Percentiles rank a stretch among this genome's conserved stretches.
Evolutionary conservation across 163 green algal species (phyloP).

Genomic region (Botryococcus braunii): DNA sequence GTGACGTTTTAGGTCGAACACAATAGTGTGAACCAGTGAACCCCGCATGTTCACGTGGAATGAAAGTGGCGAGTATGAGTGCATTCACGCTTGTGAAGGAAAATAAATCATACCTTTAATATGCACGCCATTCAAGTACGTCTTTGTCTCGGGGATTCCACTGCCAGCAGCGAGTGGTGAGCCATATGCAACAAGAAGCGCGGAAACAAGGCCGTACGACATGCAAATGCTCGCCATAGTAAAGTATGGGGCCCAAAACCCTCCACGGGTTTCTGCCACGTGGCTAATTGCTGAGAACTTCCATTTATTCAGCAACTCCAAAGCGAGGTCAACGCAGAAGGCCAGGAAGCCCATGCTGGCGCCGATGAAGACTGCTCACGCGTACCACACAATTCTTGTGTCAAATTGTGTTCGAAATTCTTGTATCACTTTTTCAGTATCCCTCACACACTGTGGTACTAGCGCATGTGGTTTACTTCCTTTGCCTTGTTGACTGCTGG

Average conservation of each 20-base stretch:
- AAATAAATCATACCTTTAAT: slow-evolving; percentile 22
- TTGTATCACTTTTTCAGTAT: too few species aligned
- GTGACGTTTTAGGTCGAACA: too few species aligned
- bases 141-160: slow-evolving; percentile 77
- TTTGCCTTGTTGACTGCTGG: too few species aligned
- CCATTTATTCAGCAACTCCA: slow-evolving; percentile 31
- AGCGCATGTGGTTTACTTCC: too few species aligned
- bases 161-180: slow-evolving; percentile 52
- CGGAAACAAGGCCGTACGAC: slow-evolving; percentile 18
- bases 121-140: slow-evolving; percentile 82
- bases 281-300: slow-evolving; percentile 24
- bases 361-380: slow-evolving; percentile 29
- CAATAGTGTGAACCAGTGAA: too few species aligned
- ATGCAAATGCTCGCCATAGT: too few species aligned
- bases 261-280: slow-evolving; percentile 3
- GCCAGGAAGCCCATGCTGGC: slow-evolving; percentile 24
- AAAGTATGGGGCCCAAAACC: slow-evolving; percentile 26
- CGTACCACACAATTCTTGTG: too few species aligned
- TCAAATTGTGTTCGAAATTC: too few species aligned
- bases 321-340: slow-evolving; percentile 33
- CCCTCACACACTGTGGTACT: too few species aligned
- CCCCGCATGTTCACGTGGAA: too few species aligned
- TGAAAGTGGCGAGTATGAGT: too few species aligned
- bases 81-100: background rate
- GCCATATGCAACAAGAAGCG: slow-evolving; percentile 32